These are phyloP conservation scores for Candida alai DNA, from an alignment of 805 yeast species.

Conservation along the genomic window DNA sequence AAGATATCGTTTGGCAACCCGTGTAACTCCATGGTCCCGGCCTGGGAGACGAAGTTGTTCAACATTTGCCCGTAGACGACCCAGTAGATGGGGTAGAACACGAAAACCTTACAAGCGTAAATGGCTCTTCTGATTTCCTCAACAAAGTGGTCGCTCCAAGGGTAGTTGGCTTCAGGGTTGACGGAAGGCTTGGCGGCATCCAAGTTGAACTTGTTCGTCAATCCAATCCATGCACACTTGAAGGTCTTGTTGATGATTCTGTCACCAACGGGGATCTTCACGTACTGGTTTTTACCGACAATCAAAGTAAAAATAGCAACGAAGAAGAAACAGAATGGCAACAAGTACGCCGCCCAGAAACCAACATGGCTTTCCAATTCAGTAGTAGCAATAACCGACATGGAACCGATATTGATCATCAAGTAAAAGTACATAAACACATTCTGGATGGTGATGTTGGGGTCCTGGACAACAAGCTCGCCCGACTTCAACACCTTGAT, in stretches of 20 bases:
- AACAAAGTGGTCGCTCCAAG: slow-evolving; percentile 68
- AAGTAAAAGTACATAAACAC: slow-evolving; percentile 74
- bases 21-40: slow-evolving; percentile 69
- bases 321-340: slow-evolving; percentile 60
- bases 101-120: slow-evolving; percentile 69
- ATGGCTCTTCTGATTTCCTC: slow-evolving; percentile 67
- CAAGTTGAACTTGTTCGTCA: slow-evolving; percentile 46
- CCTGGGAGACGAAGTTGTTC: slow-evolving; percentile 69
- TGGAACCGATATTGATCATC: slow-evolving; percentile 72
- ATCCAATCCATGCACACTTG: slow-evolving; percentile 37
- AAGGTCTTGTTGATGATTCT: slow-evolving; percentile 56
- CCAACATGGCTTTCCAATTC: slow-evolving; percentile 64
- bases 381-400: slow-evolving; percentile 74
- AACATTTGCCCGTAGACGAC: slow-evolving; percentile 68
- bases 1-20: slow-evolving; percentile 79
- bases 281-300: slow-evolving; percentile 53
- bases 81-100: slow-evolving; percentile 73
- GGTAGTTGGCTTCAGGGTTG: slow-evolving; percentile 43
- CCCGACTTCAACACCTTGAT: slow-evolving; percentile 37
- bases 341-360: slow-evolving; percentile 69
- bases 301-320: slow-evolving; percentile 49
- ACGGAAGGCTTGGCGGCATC: slow-evolving; percentile 56
- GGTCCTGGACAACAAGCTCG: slow-evolving; percentile 49
- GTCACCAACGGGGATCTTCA: slow-evolving; percentile 59
- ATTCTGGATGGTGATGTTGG: slow-evolving; percentile 65